Percentiles rank a stretch among this genome's conserved stretches.
These are phyloP conservation scores for Yamadazyma paraphyllophila DNA, from an alignment of 805 yeast genomes.

Conservation along the genomic window DNA sequence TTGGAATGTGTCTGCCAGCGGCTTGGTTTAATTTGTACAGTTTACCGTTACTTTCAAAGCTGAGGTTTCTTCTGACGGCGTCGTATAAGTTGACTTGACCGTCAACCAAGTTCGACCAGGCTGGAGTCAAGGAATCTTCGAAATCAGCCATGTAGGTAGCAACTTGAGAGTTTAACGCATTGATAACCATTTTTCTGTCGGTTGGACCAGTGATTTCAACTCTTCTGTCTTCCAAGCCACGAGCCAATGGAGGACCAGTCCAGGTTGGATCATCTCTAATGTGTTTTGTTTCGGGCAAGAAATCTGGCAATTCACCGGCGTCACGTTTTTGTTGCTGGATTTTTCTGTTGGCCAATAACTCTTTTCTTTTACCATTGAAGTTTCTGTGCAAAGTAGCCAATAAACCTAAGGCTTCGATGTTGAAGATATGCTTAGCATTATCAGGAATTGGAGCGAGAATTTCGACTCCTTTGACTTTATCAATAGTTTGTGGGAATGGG, in stretches of 20 bases:
- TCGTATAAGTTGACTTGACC: conserved; percentile 81
- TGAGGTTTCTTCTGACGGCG: conserved; percentile 65
- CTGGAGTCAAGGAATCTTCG: conserved; percentile 82
- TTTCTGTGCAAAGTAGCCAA: conserved; percentile 72
- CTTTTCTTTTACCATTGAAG: conserved; percentile 60
- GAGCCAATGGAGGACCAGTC: conserved; percentile 73
- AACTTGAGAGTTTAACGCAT: conserved; percentile 74
- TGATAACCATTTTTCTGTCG: conserved; percentile 78
- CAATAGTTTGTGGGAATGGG: conserved; percentile 46
- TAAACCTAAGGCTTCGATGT: conserved; percentile 63
- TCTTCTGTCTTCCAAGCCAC: conserved; percentile 71
- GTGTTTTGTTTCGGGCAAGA: conserved; percentile 63
- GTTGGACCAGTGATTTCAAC: conserved; percentile 87
- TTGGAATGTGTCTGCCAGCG: conserved; percentile 62
- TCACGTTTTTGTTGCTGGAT: conserved; percentile 60
- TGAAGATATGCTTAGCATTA: conserved; percentile 52
- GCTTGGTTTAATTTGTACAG: conserved; percentile 42
- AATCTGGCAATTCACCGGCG: conserved; percentile 58
- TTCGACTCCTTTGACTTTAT: conserved; percentile 50
- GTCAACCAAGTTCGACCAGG: conserved; percentile 75
- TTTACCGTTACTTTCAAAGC: conserved; percentile 42
- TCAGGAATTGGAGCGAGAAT: conserved; percentile 52
- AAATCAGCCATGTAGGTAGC: conserved; percentile 86
- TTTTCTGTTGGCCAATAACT: conserved; percentile 61
- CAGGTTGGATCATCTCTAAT: conserved; percentile 72